A percentile compares a stretch with the other conserved stretches of the same genome.
Conservation (phyloP, 257 asterid species). For the Vinca minor region DNA sequence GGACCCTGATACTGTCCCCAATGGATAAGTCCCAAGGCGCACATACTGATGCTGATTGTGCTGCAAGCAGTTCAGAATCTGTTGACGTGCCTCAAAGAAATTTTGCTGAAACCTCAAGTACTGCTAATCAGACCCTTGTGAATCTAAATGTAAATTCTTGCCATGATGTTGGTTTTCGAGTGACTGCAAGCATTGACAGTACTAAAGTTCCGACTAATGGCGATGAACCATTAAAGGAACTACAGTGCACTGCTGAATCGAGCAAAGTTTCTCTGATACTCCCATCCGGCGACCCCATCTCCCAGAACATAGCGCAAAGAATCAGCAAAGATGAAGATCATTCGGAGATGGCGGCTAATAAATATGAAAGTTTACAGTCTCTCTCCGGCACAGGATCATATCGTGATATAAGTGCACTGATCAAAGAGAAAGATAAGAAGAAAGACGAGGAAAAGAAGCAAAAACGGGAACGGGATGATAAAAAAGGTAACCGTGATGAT, state of each 20-base stretch:
- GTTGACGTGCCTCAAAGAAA: constrained; percentile 68
- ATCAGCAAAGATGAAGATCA: constrained; percentile 24
- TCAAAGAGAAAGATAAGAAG: constrained; percentile 21
- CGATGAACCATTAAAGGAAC: constrained; percentile 63
- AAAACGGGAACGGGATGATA: constrained; percentile 42
- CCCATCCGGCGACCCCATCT: constrained; percentile 25
- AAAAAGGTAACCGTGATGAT: constrained; percentile 9
- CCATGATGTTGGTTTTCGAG: constrained; percentile 89
- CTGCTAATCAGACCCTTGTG: constrained; percentile 53
- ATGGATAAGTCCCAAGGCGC: constrained; percentile 39
- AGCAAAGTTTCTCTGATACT: constrained; percentile 45
- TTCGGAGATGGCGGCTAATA: constrained; percentile 28
- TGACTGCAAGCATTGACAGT: constrained; percentile 89
- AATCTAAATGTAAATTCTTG: constrained; percentile 64
- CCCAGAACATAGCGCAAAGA: constrained; percentile 24
- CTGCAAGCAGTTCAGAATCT: constrained; percentile 82
- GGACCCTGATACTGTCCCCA: constrained; percentile 29
- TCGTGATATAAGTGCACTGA: constrained; percentile 11
- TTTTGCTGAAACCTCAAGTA: constrained; percentile 41
- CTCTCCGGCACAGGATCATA: constrained; percentile 22
- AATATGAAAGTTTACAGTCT: constrained; percentile 29
- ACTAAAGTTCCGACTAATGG: constrained; percentile 55
- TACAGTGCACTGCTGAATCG: constrained; percentile 94
- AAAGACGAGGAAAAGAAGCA: constrained; percentile 34
- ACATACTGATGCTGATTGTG: constrained; percentile 51